Percentiles rank a stretch among this genome's conserved stretches.
Conservation (phyloP, 768 basidiomycete genomes). For the Tulasnella sp. region DNA sequence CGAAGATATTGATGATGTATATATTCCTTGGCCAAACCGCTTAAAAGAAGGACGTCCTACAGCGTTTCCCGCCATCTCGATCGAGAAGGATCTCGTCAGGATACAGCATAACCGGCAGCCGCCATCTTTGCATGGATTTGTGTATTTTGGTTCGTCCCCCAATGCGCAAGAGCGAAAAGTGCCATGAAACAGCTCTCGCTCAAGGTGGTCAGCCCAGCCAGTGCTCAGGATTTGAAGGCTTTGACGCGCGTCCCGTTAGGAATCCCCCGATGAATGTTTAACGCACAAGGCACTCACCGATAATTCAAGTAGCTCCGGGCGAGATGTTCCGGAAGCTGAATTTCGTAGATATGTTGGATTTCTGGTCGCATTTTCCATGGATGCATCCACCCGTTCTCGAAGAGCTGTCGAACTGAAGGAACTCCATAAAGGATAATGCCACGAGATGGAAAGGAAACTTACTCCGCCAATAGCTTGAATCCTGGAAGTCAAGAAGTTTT, state of each 20-base stretch:
- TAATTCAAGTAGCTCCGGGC: neutral
- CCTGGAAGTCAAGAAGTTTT: neutral
- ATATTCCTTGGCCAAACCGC: conserved; percentile 4
- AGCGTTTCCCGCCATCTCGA: neutral
- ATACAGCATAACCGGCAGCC: neutral
- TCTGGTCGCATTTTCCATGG: neutral
- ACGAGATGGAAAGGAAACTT: neutral
- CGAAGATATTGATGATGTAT: conserved; percentile 11
- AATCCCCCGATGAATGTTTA: neutral
- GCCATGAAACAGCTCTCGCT: conserved; percentile 7
- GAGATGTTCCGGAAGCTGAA: neutral
- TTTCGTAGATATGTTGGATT: neutral
- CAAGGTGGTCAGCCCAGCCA: neutral
- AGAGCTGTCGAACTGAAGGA: neutral
- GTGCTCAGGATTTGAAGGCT: neutral
- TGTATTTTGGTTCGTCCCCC: neutral
- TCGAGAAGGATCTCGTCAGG: neutral
- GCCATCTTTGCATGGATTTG: neutral
- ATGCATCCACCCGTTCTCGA: conserved; percentile 7
- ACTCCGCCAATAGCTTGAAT: neutral
- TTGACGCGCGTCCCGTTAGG: neutral
- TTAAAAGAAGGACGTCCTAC: neutral
- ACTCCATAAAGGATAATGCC: neutral
- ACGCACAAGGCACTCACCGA: neutral
- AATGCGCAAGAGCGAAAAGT: neutral